These are phyloP conservation scores for Penicillium sp. DNA, from an alignment of 2,329 filamentous ascomycete genomes.

Conservation along the genomic window DNA sequence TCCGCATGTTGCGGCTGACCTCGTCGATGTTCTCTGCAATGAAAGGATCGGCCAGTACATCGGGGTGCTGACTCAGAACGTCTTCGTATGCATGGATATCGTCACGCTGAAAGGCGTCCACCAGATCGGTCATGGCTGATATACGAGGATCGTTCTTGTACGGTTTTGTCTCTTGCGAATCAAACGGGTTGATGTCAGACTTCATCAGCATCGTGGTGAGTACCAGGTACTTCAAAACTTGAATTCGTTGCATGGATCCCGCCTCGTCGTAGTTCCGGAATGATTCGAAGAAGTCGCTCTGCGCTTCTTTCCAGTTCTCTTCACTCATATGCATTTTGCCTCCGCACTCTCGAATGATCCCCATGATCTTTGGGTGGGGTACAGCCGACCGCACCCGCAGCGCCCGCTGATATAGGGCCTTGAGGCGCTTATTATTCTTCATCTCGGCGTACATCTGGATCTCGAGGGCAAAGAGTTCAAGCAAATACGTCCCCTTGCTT, in stretches of 20 bases:
- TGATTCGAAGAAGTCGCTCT: slow-evolving; percentile 97
- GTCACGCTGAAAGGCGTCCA: slow-evolving; percentile 94
- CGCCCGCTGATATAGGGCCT: slow-evolving; percentile 87
- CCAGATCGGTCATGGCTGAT: slow-evolving; percentile 93
- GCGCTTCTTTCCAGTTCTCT: slow-evolving; percentile 97
- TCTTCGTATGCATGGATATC: slow-evolving; percentile 91
- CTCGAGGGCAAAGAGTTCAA: slow-evolving; percentile 95
- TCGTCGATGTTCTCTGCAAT: slow-evolving; percentile 99
- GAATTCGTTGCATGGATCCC: slow-evolving; percentile 91
- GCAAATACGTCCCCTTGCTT: slow-evolving; percentile 92
- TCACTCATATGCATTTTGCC: slow-evolving; percentile 99
- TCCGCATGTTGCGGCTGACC: slow-evolving; percentile 96
- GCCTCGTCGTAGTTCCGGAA: slow-evolving; percentile 99
- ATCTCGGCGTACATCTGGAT: slow-evolving; percentile 99
- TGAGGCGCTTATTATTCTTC: slow-evolving; percentile 95
- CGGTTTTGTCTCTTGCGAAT: slow-evolving; percentile 97
- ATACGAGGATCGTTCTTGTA: slow-evolving; percentile 96
- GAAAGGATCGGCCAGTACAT: slow-evolving; percentile 88
- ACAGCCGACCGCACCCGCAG: slow-evolving; percentile 94
- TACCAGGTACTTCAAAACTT: slow-evolving; percentile 95
- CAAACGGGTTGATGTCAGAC: slow-evolving; percentile 97
- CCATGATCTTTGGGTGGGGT: slow-evolving; percentile 98
- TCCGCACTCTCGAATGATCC: slow-evolving; percentile 96
- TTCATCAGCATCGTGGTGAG: slow-evolving; percentile 98
- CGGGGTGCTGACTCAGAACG: slow-evolving; percentile 83